phyloP scores from a whole-genome alignment of 768 basidiomycete species.

The Suillus alpinus region DNA sequence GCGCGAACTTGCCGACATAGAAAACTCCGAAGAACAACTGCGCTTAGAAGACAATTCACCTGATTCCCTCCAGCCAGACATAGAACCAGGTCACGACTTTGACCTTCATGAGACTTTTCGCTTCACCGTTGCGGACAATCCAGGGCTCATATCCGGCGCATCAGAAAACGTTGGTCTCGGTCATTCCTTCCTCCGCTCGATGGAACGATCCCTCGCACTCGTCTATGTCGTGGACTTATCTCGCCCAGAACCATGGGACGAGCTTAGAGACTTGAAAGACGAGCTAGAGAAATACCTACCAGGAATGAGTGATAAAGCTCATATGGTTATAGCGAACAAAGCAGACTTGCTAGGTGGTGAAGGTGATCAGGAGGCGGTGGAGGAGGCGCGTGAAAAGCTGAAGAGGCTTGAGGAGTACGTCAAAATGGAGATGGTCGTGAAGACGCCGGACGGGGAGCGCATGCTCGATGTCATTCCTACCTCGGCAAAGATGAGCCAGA shows the following conservation, averaged over 20 bases:
- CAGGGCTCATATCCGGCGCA: conserved; percentile 82
- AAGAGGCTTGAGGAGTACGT: conserved; percentile 56
- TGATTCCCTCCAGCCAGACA: conserved; percentile 18
- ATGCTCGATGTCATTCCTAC: conserved; percentile 71
- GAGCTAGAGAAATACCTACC: conserved; percentile 83
- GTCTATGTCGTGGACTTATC: conserved; percentile 92
- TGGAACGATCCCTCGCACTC: conserved; percentile 88
- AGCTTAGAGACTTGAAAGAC: conserved; percentile 66
- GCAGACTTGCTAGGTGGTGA: conserved; percentile 73
- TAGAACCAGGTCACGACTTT: conserved; percentile 45
- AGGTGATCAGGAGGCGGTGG: conserved; percentile 45
- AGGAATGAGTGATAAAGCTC: conserved; percentile 73
- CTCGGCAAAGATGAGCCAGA: conserved; percentile 86
- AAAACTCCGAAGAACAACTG: background rate
- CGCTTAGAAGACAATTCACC: conserved; percentile 14
- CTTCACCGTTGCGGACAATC: conserved; percentile 97
- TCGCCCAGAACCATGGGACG: conserved; percentile 70
- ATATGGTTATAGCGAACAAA: conserved; percentile 92
- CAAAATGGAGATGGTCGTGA: conserved; percentile 38
- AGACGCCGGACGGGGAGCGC: conserved; percentile 24
- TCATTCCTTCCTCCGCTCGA: conserved; percentile 88
- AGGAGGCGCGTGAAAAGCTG: conserved; percentile 57
- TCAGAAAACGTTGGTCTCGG: conserved; percentile 91
- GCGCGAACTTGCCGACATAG: conserved; percentile 41
- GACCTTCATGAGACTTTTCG: conserved; percentile 72